A percentile compares a stretch with the other conserved stretches of the same genome.
Conservation (phyloP, 352 stramenopile genomes). For the Phytopythium sindhum region DNA sequence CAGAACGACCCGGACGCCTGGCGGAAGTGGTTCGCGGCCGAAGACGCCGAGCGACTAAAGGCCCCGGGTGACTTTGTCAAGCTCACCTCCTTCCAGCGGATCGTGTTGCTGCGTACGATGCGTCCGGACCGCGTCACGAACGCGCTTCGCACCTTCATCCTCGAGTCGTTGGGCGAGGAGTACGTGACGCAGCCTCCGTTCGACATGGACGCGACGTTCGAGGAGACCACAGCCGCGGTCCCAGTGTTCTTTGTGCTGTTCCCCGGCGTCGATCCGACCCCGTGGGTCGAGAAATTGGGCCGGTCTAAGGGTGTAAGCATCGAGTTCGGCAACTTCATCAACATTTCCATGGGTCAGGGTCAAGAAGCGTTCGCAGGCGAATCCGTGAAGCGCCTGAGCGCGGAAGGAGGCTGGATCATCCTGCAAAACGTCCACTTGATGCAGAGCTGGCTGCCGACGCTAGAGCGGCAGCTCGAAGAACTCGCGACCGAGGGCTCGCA, state of each 20-base stretch:
- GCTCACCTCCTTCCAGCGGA: conserved; percentile 72
- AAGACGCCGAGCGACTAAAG: conserved; percentile 93
- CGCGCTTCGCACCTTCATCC: conserved; percentile 89
- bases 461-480: conserved; percentile 93
- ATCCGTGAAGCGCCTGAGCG: conserved; percentile 88
- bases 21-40: conserved; percentile 94
- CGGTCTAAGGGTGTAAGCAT: conserved; percentile 83
- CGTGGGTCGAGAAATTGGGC: conserved; percentile 93
- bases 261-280: conserved; percentile 92
- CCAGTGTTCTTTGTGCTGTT: conserved; percentile 96
- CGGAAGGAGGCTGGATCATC: conserved; percentile 94
- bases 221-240: conserved; percentile 89
- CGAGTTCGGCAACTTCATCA: conserved; percentile 95
- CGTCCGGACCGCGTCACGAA: conserved; percentile 94
- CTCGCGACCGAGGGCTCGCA: conserved; percentile 87
- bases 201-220: conserved; percentile 90
- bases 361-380: conserved; percentile 93
- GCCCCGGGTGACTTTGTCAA: conserved; percentile 92
- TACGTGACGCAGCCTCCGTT: conserved; percentile 92
- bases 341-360: conserved; percentile 92
- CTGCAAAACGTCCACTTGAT: conserved; percentile 96
- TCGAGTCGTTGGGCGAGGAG: conserved; percentile 86
- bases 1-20: conserved; percentile 97
- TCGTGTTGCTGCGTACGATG: conserved; percentile 91
- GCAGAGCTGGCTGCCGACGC: conserved; percentile 92